Percentiles rank a stretch among this genome's conserved stretches.
Conservation (phyloP, 352 stramenopile species). For the Aphanomyces stellatus region DNA sequence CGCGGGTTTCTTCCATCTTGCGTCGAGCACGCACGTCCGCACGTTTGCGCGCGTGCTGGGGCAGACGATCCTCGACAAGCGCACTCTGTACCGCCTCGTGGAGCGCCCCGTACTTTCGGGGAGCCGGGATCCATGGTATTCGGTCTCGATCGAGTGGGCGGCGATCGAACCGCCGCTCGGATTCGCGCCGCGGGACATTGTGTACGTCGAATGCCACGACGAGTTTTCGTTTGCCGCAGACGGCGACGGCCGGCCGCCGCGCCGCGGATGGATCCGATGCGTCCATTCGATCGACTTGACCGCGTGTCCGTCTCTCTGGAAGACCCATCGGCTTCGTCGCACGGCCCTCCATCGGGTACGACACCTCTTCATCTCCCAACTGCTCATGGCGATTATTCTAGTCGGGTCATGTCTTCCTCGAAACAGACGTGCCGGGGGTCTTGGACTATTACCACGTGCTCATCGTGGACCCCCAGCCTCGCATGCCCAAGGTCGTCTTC, state of each 20-base stretch:
- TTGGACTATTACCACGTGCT: slow-evolving; percentile 20
- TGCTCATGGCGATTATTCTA: background rate
- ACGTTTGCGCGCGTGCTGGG: slow-evolving; percentile 13
- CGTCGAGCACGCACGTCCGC: background rate
- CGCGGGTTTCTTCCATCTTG: background rate
- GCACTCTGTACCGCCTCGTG: slow-evolving; percentile 11
- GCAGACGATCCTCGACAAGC: slow-evolving; percentile 2
- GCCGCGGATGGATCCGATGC: slow-evolving; percentile 9
- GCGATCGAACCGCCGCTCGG: slow-evolving; percentile 2
- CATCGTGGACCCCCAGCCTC: background rate
- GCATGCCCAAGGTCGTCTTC: background rate
- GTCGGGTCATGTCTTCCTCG: slow-evolving; percentile 19
- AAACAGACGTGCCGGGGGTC: background rate
- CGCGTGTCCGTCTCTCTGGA: background rate
- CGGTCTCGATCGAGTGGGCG: slow-evolving; percentile 11
- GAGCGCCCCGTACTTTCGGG: background rate
- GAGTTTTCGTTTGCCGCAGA: slow-evolving; percentile 17
- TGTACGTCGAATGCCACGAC: slow-evolving; percentile 17
- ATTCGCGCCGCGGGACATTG: slow-evolving; percentile 4
- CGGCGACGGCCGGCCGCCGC: background rate
- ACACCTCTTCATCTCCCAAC: background rate
- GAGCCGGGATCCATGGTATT: background rate
- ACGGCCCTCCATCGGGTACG: slow-evolving; percentile 4
- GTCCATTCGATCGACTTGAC: slow-evolving; percentile 12
- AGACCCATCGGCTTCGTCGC: background rate